Conservation (phyloP, 441 rosid genomes). For the Jatropha podagrica region DNA sequence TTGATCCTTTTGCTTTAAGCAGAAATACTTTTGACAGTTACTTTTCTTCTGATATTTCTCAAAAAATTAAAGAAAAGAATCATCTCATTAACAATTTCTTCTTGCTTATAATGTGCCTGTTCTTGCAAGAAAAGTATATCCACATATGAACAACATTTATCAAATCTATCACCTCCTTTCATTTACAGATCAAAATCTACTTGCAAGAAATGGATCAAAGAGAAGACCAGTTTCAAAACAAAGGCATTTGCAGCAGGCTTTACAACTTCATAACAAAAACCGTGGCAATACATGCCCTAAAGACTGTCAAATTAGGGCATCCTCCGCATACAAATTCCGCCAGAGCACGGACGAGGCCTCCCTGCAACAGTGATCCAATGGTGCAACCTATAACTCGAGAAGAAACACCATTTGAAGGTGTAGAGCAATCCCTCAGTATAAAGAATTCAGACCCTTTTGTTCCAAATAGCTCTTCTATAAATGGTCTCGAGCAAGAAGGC, state of each 20-base stretch:
- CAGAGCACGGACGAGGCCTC: neutral
- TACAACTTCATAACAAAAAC: slow-evolving; percentile 36
- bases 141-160: neutral
- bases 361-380: neutral
- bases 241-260: slow-evolving; percentile 40
- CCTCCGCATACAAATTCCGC: slow-evolving; percentile 11
- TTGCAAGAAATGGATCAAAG: slow-evolving; percentile 36
- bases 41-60: neutral
- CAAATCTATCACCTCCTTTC: neutral
- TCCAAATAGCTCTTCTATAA: neutral
- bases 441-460: neutral
- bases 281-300: slow-evolving; percentile 33
- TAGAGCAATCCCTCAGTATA: neutral
- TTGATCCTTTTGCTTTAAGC: slow-evolving; percentile 16
- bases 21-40: neutral
- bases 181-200: neutral
- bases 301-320: slow-evolving; percentile 34
- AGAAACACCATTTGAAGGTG: slow-evolving; percentile 10
- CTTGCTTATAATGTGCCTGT: slow-evolving; percentile 10
- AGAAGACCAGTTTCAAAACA: slow-evolving; percentile 24
- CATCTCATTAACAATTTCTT: neutral
- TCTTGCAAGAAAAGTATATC: slow-evolving; percentile 32
- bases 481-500: neutral
- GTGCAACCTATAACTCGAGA: neutral
- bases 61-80: slow-evolving; percentile 30